Evolutionary conservation across 1,284 basidiomycete species (phyloP), one percentile per base, ranked within the genome.

Genomic region (Flammula alnicola): DNA sequence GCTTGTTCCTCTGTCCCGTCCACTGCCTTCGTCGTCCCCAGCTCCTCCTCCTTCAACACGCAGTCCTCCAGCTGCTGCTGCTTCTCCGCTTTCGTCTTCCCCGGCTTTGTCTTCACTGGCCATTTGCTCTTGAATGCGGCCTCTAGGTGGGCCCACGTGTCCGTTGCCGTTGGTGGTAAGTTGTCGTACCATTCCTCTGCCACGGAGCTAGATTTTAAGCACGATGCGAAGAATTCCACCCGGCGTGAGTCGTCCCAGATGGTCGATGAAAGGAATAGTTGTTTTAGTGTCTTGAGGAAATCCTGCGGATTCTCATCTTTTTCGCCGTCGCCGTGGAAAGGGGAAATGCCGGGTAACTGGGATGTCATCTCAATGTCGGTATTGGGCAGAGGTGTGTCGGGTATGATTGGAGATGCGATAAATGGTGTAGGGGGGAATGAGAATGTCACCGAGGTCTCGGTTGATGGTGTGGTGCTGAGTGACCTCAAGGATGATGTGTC

Each of bases 291-390:
- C 20, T 60, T 60, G 19, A 60, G 36, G 45, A 60, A 60, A 16
- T 60, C 56, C 26, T 52, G 47, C 0, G 58, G 50, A 43, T 52
- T 56, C 17, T 60, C 54, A 17, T 56, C 49, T 6, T 19, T 0
- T 12, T 52, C 33, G 9, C 52, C 49, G 14, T 60, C 56, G 3
- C 58, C 54, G 27, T 42, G 30, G 38, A 60, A 60, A 10, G 25
- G 27, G 14, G 5, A 10, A 10, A 20, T 43, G 41, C 5, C n/a
- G 11, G 41, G 9, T 22, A 20, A 19, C 10, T 19, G 22, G 17
- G 11, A 37, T 19, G 14, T 5, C 7, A 5, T 19, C n/a, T 4
- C 5, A 7, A n/a, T 26, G 10, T 25, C 12, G 17, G 39, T 25
- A 14, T 29, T 5, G 7, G 20, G 6, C 26, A n/a, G 39, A 4